Conservation (phyloP, 83 land plant genomes). For the Picea abies region DNA sequence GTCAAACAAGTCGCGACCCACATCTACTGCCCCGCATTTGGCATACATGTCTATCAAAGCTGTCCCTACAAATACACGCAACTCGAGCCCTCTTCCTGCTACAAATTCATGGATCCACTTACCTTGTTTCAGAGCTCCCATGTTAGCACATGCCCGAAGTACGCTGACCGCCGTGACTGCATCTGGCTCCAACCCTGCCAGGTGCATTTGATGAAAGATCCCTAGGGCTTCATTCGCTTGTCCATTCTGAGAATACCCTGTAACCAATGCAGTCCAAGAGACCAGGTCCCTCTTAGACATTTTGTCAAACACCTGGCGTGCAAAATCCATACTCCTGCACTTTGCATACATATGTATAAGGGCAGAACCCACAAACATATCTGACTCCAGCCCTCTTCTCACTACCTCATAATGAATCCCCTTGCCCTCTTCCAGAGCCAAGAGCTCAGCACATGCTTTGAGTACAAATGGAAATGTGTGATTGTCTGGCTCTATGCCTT, state of each 20-base stretch:
- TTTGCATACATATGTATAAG: slow-evolving; percentile 54
- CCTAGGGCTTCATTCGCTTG: slow-evolving; percentile 52
- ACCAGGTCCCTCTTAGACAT: slow-evolving; percentile 43
- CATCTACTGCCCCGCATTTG: slow-evolving; percentile 32
- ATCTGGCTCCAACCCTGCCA: slow-evolving; percentile 48
- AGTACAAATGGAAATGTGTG: no score
- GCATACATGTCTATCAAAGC: slow-evolving; percentile 40
- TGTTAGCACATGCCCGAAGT: slow-evolving; percentile 61
- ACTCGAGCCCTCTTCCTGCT: slow-evolving; percentile 14
- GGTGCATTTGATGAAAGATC: slow-evolving; percentile 40
- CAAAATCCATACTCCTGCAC: slow-evolving; percentile 48
- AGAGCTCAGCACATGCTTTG: no score
- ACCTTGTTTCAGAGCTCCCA: slow-evolving; percentile 53
- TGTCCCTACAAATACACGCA: slow-evolving; percentile 16
- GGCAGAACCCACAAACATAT: slow-evolving; percentile 53
- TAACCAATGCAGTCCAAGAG: slow-evolving; percentile 62
- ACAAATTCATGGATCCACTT: slow-evolving; percentile 37
- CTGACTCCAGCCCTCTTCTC: slow-evolving; percentile 40
- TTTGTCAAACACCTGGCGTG: slow-evolving; percentile 47
- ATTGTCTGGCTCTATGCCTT: slow-evolving; percentile 27
- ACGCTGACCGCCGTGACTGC: slow-evolving; percentile 66
- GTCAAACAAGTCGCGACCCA: neutral
- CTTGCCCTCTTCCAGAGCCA: no score
- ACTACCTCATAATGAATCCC: neutral
- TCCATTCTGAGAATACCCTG: slow-evolving; percentile 64